Percentiles rank a stretch among this genome's conserved stretches.
Conservation (phyloP, 1,139 yeast species). For the Candida tropicalis region DNA sequence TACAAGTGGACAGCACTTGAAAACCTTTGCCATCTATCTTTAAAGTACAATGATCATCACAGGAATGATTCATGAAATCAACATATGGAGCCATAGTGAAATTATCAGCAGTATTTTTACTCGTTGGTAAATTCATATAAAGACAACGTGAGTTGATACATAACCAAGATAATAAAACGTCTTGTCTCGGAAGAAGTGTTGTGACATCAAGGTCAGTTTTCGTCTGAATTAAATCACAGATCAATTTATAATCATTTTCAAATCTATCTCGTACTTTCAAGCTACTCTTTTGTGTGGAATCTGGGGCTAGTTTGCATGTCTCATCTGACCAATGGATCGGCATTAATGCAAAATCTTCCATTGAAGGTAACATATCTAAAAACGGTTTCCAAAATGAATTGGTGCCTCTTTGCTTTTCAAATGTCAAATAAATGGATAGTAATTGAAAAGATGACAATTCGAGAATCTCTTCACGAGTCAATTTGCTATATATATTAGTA, state of each 20-base stretch:
- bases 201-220: conserved; percentile 15
- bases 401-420: conserved; percentile 41
- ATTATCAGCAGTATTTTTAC: conserved; percentile 55
- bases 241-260: conserved; percentile 35
- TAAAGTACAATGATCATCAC: conserved; percentile 54
- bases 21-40: conserved; percentile 53
- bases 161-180: conserved; percentile 73
- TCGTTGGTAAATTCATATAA: conserved; percentile 68
- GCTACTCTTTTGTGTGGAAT: conserved; percentile 35
- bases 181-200: conserved; percentile 15
- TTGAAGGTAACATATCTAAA: conserved; percentile 55
- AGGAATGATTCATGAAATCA: conserved; percentile 82
- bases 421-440: conserved; percentile 47
- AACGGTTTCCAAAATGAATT: conserved; percentile 69
- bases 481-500: conserved; percentile 33
- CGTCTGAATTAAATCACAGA: conserved; percentile 24
- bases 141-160: conserved; percentile 91
- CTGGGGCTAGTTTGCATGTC: conserved; percentile 42
- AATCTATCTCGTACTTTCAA: conserved; percentile 40
- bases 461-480: conserved; percentile 31
- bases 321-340: conserved; percentile 56
- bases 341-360: conserved; percentile 47
- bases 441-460: conserved; percentile 50
- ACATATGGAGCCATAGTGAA: conserved; percentile 91
- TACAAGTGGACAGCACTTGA: conserved; percentile 44